Evolutionary conservation across 2,329 filamentous ascomycete species (phyloP).

Genomic region (Epichloe baconii): DNA sequence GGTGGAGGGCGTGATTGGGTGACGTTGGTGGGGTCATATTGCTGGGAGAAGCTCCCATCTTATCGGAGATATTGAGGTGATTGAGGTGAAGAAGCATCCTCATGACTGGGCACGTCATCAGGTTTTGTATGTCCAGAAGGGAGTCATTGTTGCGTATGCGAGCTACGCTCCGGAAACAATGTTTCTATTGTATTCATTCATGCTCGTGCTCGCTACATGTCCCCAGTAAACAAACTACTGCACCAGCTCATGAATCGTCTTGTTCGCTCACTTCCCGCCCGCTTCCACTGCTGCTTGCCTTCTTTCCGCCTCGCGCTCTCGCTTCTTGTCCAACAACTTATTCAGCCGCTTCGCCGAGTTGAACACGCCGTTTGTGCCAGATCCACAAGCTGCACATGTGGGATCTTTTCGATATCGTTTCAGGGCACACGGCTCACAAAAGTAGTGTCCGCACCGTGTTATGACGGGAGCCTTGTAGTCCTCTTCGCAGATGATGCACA

Average conservation of each 20-base stretch:
- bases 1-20: background rate
- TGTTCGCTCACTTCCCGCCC: constrained; percentile 35
- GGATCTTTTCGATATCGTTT: constrained; percentile 78
- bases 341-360: constrained; percentile 75
- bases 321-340: constrained; percentile 65
- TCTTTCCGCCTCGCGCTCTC: constrained; percentile 44
- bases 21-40: background rate
- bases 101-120: background rate
- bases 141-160: background rate
- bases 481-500: constrained; percentile 73
- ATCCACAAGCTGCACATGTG: constrained; percentile 71
- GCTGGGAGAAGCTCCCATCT: background rate
- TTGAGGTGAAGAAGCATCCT: background rate
- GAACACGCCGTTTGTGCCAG: constrained; percentile 79
- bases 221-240: background rate
- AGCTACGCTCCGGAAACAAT: background rate
- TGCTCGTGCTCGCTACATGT: too few species aligned
- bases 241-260: constrained; percentile 14
- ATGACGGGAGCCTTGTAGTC: constrained; percentile 69
- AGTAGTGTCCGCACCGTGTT: constrained; percentile 91
- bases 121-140: background rate
- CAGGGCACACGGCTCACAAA: constrained; percentile 82
- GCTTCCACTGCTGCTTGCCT: constrained; percentile 39
- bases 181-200: background rate
- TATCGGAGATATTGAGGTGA: background rate